phyloP scores from a whole-genome alignment of 2,329 filamentous ascomycete genomes.

The Penicillium sp. region DNA sequence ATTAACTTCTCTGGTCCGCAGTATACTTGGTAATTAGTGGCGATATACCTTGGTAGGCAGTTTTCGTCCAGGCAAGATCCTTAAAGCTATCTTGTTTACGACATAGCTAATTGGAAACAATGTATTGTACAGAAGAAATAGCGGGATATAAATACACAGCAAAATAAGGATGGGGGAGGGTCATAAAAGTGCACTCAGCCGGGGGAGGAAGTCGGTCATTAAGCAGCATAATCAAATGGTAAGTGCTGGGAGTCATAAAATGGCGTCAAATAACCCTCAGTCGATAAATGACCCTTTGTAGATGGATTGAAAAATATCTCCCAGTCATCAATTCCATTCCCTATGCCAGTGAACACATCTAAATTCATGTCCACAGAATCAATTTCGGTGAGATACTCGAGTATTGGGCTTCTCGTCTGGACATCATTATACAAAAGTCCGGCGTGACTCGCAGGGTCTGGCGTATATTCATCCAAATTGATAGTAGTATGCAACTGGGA shows the following conservation, averaged over 20 bases:
- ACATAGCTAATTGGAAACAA: no score
- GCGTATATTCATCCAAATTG: not conserved
- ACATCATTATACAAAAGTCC: not conserved
- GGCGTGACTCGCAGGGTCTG: not conserved
- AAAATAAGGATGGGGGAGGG: not conserved
- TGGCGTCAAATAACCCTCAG: not conserved
- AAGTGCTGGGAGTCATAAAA: not conserved
- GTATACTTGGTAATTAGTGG: no score
- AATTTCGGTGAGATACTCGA: not conserved
- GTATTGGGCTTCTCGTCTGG: not conserved
- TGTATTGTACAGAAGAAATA: not conserved
- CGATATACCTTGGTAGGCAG: no score
- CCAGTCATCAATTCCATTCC: not conserved
- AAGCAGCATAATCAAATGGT: not conserved
- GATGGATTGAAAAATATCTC: not conserved
- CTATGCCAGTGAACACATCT: not conserved
- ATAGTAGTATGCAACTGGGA: not conserved
- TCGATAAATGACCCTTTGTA: not conserved
- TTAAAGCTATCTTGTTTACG: no score
- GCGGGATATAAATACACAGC: not conserved
- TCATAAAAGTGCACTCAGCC: not conserved
- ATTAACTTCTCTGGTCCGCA: no score
- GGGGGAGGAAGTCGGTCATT: not conserved
- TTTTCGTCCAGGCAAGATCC: no score
- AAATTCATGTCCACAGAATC: not conserved